These are phyloP conservation scores for Lactarius tabidus DNA, from an alignment of 768 basidiomycete species.

Conservation along the genomic window DNA sequence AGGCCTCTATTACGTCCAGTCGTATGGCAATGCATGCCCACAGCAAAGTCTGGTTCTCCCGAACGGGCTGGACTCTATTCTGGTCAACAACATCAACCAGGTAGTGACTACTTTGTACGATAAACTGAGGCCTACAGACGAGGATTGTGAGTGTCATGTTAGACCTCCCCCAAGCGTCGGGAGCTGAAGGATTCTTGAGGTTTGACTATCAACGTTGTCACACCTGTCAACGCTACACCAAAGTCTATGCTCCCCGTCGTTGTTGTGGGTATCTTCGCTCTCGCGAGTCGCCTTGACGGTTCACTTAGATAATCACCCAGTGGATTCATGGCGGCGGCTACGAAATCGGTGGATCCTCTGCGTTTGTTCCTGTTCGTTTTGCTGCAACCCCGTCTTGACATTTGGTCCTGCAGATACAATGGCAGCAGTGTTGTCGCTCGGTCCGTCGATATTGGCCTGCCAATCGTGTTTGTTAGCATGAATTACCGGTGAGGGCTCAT, in stretches of 20 bases:
- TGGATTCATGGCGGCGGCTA: conserved; percentile 30
- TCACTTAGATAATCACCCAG: conserved; percentile 6
- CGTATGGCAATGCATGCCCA: conserved; percentile 30
- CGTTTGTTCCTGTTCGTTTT: conserved; percentile 2
- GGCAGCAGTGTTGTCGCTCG: conserved; percentile 27
- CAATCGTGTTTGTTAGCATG: conserved; percentile 30
- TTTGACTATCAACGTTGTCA: conserved; percentile 29
- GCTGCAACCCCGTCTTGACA: background rate
- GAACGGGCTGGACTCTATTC: background rate
- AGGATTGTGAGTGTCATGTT: conserved; percentile 25
- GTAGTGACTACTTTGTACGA: conserved; percentile 9
- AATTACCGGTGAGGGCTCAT: conserved; percentile 28
- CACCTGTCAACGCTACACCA: conserved; percentile 17
- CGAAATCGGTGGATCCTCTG: conserved; percentile 12
- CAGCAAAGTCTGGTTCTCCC: conserved; percentile 26
- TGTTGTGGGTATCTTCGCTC: conserved; percentile 22
- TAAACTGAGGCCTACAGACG: background rate
- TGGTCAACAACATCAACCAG: background rate
- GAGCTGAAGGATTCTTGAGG: conserved; percentile 20
- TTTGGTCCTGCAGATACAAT: conserved; percentile 21
- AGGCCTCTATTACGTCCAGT: conserved; percentile 23
- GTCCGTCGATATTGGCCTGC: conserved; percentile 27
- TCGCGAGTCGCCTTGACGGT: background rate
- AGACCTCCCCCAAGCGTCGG: background rate
- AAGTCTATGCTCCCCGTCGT: conserved; percentile 27